A percentile compares a stretch with the other conserved stretches of the same genome.
These are phyloP conservation scores for Botrytis deweyae DNA, from an alignment of 2,329 filamentous ascomycete genomes.

Conservation along the genomic window DNA sequence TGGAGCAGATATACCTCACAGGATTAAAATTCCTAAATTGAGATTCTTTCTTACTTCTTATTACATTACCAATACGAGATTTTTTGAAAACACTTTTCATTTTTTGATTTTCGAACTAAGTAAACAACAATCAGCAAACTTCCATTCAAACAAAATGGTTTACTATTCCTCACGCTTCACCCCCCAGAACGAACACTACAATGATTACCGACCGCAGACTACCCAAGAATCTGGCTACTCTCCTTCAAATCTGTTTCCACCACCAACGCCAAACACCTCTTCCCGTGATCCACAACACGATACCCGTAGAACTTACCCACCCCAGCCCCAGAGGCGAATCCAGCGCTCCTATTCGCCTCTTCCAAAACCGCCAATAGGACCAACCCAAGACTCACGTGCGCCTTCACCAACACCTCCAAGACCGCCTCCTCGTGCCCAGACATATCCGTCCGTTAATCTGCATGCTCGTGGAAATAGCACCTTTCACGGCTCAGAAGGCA, in stretches of 20 bases:
- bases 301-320: background rate
- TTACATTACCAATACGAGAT: background rate
- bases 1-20: background rate
- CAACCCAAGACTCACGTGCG: background rate
- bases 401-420: background rate
- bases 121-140: background rate
- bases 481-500: background rate
- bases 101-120: background rate
- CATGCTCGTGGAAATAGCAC: background rate
- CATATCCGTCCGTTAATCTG: background rate
- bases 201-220: background rate
- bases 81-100: background rate
- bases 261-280: rapidly evolving
- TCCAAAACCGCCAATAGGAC: background rate
- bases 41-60: background rate
- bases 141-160: background rate
- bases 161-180: background rate
- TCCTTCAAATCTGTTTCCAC: background rate
- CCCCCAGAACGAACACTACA: background rate
- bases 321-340: background rate
- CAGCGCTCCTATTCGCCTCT: background rate
- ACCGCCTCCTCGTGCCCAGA: background rate
- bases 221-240: background rate
- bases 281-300: background rate
- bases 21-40: background rate